Evolutionary conservation across 1,284 basidiomycete species (phyloP), one percentile per base, ranked within the genome.

Genomic region (Marasmius tenuissimus): DNA sequence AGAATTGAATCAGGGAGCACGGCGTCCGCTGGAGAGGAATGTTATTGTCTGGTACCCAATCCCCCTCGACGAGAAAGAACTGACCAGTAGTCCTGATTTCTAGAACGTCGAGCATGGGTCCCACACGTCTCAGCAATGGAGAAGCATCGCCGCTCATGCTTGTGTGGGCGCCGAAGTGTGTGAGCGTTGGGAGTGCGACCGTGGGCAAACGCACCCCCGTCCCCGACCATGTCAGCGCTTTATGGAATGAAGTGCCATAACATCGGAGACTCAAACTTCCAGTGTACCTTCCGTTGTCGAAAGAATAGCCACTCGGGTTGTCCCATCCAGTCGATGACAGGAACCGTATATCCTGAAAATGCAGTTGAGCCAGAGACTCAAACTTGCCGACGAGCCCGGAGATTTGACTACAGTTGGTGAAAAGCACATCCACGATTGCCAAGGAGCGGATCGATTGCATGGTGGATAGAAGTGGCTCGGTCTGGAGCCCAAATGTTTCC

Each of bases 401-500:
- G 33, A 65, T 57, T 33, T 63, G 57, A 16, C 16, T 20, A 11
- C 35, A 45, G 10, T 34, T 39, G 4, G 12, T 39, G 60, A 66
- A 66, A 35, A 12, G 47, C n/a, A 62, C 52, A 34, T 60, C 51
- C 37, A 39, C 57, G 14, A 66, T 57, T 33, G 63, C 54, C 20
- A 66, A 57, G 16, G 59, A 65, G 5, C 18, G 50, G 11, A 65
- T 50, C 4, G 27, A 37, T 11, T 50, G 11, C 34, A 61, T 50
- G 39, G 20, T n/a, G 11, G 40, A 42, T 33, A 38, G 35, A 14
- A 58, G 16, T n/a, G 58, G 22, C 6, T 34, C n/a, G 2, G 52
- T n/a, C 10, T 22, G 33, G 14, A 7, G 22, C 20, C 57, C 20
- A 50, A 53, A 62, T 50, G 61, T 57, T 27, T 47, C 16, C 45